These are phyloP conservation scores for Chenopodium berlandieri DNA, from an alignment of 148 eudicot species.

Conservation along the genomic window DNA sequence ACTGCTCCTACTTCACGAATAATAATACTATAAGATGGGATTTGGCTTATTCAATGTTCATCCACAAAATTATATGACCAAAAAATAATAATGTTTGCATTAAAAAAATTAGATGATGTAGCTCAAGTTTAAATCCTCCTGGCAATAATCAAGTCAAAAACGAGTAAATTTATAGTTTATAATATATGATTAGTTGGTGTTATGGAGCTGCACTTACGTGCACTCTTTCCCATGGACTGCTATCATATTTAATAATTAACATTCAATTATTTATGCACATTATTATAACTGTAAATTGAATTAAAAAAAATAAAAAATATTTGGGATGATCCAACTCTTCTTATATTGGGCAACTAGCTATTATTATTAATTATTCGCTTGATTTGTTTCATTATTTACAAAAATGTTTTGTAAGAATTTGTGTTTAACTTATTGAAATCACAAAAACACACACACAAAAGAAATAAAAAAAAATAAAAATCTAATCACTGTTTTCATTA, in stretches of 20 bases:
- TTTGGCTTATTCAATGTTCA: not conserved
- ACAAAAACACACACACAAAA: too few relatives aligned
- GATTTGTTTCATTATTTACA: not conserved
- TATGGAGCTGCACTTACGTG: constrained; percentile 27
- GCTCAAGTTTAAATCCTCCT: constrained; percentile 19
- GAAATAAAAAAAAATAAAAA: too few relatives aligned
- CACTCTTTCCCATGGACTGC: constrained; percentile 3
- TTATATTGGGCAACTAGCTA: too few relatives aligned
- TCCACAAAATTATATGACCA: not conserved
- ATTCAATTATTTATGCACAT: not conserved
- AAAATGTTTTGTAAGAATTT: too few relatives aligned
- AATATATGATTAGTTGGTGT: constrained; percentile 26
- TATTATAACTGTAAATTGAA: too few relatives aligned
- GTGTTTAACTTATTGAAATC: too few relatives aligned
- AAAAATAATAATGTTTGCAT: constrained; percentile 7
- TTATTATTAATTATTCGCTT: too few relatives aligned
- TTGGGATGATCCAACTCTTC: not conserved
- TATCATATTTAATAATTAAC: not conserved
- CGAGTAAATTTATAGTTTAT: not conserved
- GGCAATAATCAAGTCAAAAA: constrained; percentile 15
- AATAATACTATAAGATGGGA: not conserved
- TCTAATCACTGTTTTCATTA: too few relatives aligned
- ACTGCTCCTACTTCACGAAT: not conserved
- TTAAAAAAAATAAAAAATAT: not conserved
- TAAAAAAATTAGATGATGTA: constrained; percentile 22